These are phyloP conservation scores for Euphrasia arctica DNA, from an alignment of 305 asterid species.

Conservation along the genomic window DNA sequence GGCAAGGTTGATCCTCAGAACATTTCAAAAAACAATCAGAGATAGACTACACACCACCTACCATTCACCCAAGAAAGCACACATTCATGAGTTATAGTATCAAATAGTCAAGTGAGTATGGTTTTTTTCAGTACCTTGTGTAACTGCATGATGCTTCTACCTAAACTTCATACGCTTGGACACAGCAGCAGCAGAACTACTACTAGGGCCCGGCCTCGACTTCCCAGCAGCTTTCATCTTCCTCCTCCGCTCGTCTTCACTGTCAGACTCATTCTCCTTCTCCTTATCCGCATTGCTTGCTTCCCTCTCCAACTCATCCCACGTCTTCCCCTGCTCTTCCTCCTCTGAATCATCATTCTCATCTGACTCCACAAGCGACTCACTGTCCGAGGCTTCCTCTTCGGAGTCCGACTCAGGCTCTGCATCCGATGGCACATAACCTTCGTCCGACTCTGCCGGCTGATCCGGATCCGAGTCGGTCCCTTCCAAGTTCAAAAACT, in stretches of 20 bases:
- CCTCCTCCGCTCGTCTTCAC: slow-evolving; percentile 70
- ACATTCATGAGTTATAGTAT: neutral
- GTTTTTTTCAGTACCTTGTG: neutral
- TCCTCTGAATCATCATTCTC: slow-evolving; percentile 57
- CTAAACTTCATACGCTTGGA: slow-evolving; percentile 46
- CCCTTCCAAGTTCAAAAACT: slow-evolving; percentile 68
- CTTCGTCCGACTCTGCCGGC: slow-evolving; percentile 56
- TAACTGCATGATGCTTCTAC: slow-evolving; percentile 28
- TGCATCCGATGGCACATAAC: slow-evolving; percentile 60
- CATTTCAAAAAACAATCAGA: too few species aligned
- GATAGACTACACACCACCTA: too few species aligned
- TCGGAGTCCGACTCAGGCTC: slow-evolving; percentile 59
- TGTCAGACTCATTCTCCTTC: slow-evolving; percentile 74
- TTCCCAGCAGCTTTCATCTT: slow-evolving; percentile 49
- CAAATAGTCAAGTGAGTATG: neutral
- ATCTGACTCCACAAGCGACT: slow-evolving; percentile 66
- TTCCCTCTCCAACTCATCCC: slow-evolving; percentile 92
- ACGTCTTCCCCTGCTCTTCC: slow-evolving; percentile 81
- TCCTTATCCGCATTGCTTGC: slow-evolving; percentile 79
- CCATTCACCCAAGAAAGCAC: neutral
- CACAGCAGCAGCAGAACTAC: slow-evolving; percentile 19
- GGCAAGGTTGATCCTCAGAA: too few species aligned
- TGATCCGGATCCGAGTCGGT: slow-evolving; percentile 60
- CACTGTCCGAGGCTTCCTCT: slow-evolving; percentile 56
- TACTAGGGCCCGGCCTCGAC: slow-evolving; percentile 38